Percentiles rank a stretch among this genome's conserved stretches.
phyloP scores from a whole-genome alignment of 257 asterid species.

The Solanum sitiens region DNA sequence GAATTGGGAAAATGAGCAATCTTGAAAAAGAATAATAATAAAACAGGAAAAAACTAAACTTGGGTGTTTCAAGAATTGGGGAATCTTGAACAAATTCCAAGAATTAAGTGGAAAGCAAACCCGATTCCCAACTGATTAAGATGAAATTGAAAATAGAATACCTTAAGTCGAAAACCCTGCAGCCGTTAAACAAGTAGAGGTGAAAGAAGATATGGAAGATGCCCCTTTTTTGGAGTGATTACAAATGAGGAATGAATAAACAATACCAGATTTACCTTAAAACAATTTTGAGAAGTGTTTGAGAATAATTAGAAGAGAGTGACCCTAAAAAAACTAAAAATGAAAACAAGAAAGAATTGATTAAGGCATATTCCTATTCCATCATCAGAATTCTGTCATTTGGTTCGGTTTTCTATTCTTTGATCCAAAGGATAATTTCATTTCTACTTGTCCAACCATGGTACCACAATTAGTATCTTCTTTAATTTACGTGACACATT shows the following conservation, averaged over 20 bases:
- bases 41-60: neutral
- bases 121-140: neutral
- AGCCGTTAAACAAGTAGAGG: neutral
- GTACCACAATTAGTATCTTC: neutral
- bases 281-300: neutral
- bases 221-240: neutral
- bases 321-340: neutral
- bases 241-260: neutral
- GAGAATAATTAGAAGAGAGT: neutral
- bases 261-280: neutral
- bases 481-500: too few relatives aligned
- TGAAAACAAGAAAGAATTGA: neutral
- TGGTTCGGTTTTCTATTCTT: neutral
- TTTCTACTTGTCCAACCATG: neutral
- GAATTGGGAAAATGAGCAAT: neutral
- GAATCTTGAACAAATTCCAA: neutral
- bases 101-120: neutral
- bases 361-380: neutral
- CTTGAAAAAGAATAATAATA: neutral
- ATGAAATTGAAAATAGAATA: neutral
- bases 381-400: neutral
- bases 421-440: neutral
- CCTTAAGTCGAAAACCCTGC: neutral
- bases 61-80: neutral
- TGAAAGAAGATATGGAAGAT: neutral